These are phyloP conservation scores for Aphanomyces invadans DNA, from an alignment of 352 stramenopile genomes.

Conservation along the genomic window DNA sequence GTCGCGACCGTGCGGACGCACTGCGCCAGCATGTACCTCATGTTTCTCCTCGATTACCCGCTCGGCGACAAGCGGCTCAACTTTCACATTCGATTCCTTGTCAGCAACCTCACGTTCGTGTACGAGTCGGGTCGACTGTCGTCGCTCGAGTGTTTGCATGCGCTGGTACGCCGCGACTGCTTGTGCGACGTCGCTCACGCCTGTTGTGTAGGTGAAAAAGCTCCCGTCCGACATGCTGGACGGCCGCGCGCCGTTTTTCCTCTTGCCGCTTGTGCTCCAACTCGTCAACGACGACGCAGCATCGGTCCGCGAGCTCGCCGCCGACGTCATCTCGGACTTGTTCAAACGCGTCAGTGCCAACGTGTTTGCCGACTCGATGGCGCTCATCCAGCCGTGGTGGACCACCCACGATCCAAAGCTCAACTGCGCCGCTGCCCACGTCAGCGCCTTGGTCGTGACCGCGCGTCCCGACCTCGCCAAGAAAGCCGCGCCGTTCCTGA, in stretches of 20 bases:
- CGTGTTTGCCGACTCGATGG: constrained; percentile 81
- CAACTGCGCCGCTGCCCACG: constrained; percentile 57
- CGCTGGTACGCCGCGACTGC: constrained; percentile 32
- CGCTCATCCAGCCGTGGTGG: constrained; percentile 87
- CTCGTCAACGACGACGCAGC: constrained; percentile 93
- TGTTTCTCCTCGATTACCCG: constrained; percentile 94
- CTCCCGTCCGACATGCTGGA: constrained; percentile 89
- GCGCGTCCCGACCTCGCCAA: constrained; percentile 70
- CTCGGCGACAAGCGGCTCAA: constrained; percentile 90
- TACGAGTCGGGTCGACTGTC: constrained; percentile 90
- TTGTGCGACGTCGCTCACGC: not conserved
- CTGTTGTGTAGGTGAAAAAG: constrained; percentile 82
- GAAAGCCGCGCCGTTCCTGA: constrained; percentile 32
- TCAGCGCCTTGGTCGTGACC: constrained; percentile 63
- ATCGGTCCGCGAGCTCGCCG: constrained; percentile 77
- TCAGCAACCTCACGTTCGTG: constrained; percentile 94
- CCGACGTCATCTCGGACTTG: constrained; percentile 73
- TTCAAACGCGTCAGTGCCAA: constrained; percentile 87
- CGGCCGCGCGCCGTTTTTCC: constrained; percentile 88
- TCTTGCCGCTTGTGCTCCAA: constrained; percentile 93
- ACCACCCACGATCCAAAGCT: constrained; percentile 51
- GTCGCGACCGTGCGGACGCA: constrained; percentile 75
- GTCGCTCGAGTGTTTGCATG: constrained; percentile 84
- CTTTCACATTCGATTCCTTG: constrained; percentile 90
- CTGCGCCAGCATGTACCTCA: constrained; percentile 74